A percentile compares a stretch with the other conserved stretches of the same genome.
These are phyloP conservation scores for Colletotrichum phormii DNA, from an alignment of 2,329 filamentous ascomycete species.

Conservation along the genomic window DNA sequence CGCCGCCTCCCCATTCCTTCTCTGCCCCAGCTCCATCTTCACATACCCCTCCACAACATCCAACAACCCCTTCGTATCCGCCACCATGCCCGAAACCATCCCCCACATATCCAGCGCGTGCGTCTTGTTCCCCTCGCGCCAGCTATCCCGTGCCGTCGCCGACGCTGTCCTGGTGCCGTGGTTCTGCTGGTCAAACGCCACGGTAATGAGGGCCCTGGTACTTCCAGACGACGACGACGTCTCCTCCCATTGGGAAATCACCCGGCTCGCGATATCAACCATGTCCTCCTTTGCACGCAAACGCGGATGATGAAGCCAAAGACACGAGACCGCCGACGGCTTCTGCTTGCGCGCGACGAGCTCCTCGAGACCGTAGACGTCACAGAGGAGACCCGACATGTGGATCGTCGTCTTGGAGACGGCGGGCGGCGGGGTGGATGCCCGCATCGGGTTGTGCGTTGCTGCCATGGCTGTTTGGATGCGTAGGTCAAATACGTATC, in stretches of 20 bases:
- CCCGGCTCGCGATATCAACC: conserved; percentile 76
- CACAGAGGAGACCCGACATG: conserved; percentile 82
- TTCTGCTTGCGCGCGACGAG: conserved; percentile 56
- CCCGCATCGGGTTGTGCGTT: conserved; percentile 37
- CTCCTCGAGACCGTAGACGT: conserved; percentile 85
- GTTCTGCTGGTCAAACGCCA: conserved; percentile 93
- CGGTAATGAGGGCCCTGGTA: conserved; percentile 76
- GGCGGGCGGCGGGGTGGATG: conserved; percentile 51
- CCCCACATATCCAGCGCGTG: conserved; percentile 96
- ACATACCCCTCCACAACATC: conserved; percentile 83
- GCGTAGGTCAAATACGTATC: no score
- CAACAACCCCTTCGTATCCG: conserved; percentile 81
- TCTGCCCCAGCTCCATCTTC: conserved; percentile 60
- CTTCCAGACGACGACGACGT: conserved; percentile 41
- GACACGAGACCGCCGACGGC: conserved; percentile 72
- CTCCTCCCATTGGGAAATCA: conserved; percentile 73
- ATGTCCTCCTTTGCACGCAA: conserved; percentile 78
- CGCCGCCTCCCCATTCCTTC: neutral
- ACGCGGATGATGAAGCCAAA: conserved; percentile 94
- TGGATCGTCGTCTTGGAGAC: conserved; percentile 75
- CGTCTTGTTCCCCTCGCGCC: conserved; percentile 80
- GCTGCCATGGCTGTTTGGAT: conserved; percentile 40
- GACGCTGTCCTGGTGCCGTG: conserved; percentile 82
- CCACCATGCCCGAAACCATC: conserved; percentile 77
- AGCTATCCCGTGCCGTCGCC: conserved; percentile 77